These are phyloP conservation scores for Cinchona pubescens DNA, from an alignment of 257 asterid genomes.

Conservation along the genomic window DNA sequence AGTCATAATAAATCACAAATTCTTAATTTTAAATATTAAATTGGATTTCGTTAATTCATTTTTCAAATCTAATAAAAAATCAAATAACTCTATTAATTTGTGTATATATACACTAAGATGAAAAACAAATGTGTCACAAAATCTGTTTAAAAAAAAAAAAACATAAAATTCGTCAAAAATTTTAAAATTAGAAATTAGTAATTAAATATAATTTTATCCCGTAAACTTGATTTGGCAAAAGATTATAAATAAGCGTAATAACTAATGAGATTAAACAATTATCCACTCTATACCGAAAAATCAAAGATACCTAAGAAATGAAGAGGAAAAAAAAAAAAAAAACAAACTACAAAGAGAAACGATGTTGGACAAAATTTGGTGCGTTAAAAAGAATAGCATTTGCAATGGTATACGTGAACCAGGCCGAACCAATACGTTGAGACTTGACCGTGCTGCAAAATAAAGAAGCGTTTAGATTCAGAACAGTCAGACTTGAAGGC, in stretches of 20 bases:
- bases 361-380: background rate
- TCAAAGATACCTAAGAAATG: background rate
- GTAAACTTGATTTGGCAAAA: too few species aligned
- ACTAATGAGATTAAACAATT: background rate
- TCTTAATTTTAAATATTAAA: too few species aligned
- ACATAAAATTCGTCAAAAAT: too few species aligned
- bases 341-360: background rate
- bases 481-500: background rate
- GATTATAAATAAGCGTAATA: background rate
- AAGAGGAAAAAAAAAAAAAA: background rate
- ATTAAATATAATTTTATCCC: too few species aligned
- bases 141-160: too few species aligned
- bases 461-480: background rate
- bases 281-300: background rate
- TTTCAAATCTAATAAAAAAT: too few species aligned
- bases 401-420: background rate
- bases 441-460: slow-evolving; percentile 3
- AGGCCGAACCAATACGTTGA: background rate
- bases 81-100: too few species aligned
- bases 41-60: too few species aligned
- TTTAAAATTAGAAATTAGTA: too few species aligned
- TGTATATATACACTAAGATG: too few species aligned
- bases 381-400: background rate
- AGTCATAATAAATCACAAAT: too few species aligned
- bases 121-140: too few species aligned